These are phyloP conservation scores for Boletus rubropictus DNA, from an alignment of 768 basidiomycete genomes.

Conservation along the genomic window DNA sequence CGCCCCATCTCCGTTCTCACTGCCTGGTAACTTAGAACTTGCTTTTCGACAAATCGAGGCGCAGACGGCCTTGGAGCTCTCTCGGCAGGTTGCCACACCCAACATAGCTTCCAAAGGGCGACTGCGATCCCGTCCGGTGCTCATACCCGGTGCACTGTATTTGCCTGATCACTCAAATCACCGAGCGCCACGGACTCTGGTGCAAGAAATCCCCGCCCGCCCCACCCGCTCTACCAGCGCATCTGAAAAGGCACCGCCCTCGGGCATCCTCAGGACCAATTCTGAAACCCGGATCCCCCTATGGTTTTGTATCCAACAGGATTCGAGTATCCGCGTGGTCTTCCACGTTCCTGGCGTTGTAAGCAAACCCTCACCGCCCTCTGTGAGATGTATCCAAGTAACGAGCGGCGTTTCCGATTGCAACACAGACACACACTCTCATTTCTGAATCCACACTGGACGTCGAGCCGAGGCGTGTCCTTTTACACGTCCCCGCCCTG, in stretches of 20 bases:
- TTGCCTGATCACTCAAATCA: constrained; percentile 21
- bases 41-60: constrained; percentile 63
- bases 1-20: constrained; percentile 9
- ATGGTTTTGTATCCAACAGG: constrained; percentile 52
- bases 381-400: constrained; percentile 3
- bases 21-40: constrained; percentile 42
- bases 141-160: constrained; percentile 45
- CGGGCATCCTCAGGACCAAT: constrained; percentile 40
- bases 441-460: constrained; percentile 53
- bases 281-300: constrained; percentile 25
- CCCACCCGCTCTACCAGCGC: constrained; percentile 40
- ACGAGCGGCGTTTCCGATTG: not conserved
- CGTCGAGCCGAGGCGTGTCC: constrained; percentile 55
- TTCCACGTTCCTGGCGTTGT: constrained; percentile 56
- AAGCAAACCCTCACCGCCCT: constrained; percentile 25
- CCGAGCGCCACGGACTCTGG: constrained; percentile 7
- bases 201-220: constrained; percentile 36
- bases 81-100: constrained; percentile 64
- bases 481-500: constrained; percentile 43
- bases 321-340: constrained; percentile 41
- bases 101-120: constrained; percentile 78
- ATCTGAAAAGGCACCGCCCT: constrained; percentile 23
- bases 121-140: constrained; percentile 50
- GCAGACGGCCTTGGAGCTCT: constrained; percentile 53
- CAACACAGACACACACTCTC: constrained; percentile 40